Evolutionary conservation across 768 basidiomycete species (phyloP), one percentile per base, ranked within the genome.

Genomic region (Coprinellus aureogranulatus): DNA sequence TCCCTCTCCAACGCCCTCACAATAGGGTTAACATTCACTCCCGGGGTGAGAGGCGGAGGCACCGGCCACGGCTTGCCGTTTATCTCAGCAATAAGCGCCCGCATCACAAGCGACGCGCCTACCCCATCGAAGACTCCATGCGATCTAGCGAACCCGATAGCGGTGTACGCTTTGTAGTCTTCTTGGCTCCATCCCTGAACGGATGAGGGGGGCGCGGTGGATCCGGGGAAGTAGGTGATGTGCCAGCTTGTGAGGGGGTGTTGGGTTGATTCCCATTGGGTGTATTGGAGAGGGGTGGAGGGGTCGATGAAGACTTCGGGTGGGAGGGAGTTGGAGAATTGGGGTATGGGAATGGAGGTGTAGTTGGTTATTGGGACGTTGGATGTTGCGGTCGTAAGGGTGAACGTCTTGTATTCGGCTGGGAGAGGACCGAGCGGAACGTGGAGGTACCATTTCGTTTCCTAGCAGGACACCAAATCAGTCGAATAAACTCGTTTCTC

Each of bases 211-310:
- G 67, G 64, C 3, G 73, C 61, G 6, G 34, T 34, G 8, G 34
- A 34, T 6, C 34, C 34, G 4, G 75, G 76, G 59, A 79, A 76
- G 49, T 73, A 69, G 8, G 73, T 74, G n/a, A 80, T 40, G 44
- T 79, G 76, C 77, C 77, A 79, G 61, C 71, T 76, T 18, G 75
- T 77, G 46, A 79, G 61, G 12, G 77, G 77, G 58, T 74, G 64
- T 8, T 34, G 34, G 31, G 50, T 37, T 18, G 31, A 37, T 50
- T 74, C 75, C 75, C 75, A 78, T 26, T 56, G 53, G 4, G 68
- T 57, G 54, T 73, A 76, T 27, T 70, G 68, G 4, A 72, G 70
- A 1, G 76, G 77, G 0, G 76, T 77, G 2, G 71, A 70, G 2
- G 72, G 62, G 53, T 77, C 68, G 23, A 77, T 62, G 60, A 80